These are phyloP conservation scores for Crucihimalaya himalaica DNA, from an alignment of 345 rosid species.

Conservation along the genomic window DNA sequence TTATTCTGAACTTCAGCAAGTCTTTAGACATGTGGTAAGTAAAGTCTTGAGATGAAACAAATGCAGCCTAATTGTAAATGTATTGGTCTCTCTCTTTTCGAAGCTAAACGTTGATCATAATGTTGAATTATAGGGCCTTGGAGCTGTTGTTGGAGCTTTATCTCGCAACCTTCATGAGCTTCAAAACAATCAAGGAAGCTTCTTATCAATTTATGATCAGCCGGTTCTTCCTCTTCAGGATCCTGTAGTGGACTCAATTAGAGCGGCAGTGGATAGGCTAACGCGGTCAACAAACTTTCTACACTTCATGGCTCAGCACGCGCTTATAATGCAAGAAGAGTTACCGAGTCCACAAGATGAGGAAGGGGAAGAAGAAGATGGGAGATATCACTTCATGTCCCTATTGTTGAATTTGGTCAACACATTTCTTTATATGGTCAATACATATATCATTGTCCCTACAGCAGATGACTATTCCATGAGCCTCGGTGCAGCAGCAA, in stretches of 20 bases:
- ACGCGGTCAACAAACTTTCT: slow-evolving; percentile 86
- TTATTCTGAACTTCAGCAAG: slow-evolving; percentile 96
- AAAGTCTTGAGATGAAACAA: neutral
- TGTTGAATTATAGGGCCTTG: slow-evolving; percentile 65
- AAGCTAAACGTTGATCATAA: slow-evolving; percentile 6
- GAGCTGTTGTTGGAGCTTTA: slow-evolving; percentile 95
- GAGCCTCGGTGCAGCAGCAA: slow-evolving; percentile 95
- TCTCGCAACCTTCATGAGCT: slow-evolving; percentile 98
- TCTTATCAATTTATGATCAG: slow-evolving; percentile 85
- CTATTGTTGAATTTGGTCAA: slow-evolving; percentile 78
- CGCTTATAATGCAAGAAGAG: slow-evolving; percentile 92
- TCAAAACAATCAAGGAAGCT: slow-evolving; percentile 92
- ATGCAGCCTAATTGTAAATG: neutral
- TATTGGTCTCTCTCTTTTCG: neutral
- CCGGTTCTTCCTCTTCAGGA: slow-evolving; percentile 85
- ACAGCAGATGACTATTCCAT: slow-evolving; percentile 92
- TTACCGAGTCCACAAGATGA: slow-evolving; percentile 75
- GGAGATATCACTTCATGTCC: slow-evolving; percentile 86
- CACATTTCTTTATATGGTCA: slow-evolving; percentile 93
- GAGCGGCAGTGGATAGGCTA: slow-evolving; percentile 88
- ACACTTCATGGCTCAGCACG: slow-evolving; percentile 88
- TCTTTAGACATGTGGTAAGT: slow-evolving; percentile 92
- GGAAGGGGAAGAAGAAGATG: slow-evolving; percentile 54
- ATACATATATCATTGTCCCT: slow-evolving; percentile 89
- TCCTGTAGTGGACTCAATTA: slow-evolving; percentile 77